Conservation (phyloP, 306 rosid genomes). For the Ziziphus jujuba region DNA sequence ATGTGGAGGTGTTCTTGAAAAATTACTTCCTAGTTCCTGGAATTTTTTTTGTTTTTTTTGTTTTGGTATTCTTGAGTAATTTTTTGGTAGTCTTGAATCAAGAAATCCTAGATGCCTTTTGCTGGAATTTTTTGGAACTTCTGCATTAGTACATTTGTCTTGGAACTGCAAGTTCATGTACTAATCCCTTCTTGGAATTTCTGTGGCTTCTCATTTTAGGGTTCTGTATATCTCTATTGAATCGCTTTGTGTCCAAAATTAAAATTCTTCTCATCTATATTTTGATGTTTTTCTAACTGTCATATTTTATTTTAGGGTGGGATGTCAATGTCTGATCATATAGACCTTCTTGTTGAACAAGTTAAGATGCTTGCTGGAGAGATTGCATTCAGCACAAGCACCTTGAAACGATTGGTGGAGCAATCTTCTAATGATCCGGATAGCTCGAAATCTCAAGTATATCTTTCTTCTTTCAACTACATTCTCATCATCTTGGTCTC, state of each 20-base stretch:
- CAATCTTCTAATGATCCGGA: slow-evolving; percentile 84
- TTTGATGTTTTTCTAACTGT: slow-evolving; percentile 18
- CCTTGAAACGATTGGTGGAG: slow-evolving; percentile 92
- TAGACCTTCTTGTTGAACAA: slow-evolving; percentile 96
- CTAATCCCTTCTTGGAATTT: neutral
- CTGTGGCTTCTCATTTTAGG: too few relatives aligned
- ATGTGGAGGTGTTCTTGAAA: too few relatives aligned
- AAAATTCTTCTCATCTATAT: neutral
- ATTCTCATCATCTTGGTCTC: slow-evolving; percentile 11
- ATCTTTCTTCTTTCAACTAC: slow-evolving; percentile 4
- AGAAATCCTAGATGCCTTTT: neutral
- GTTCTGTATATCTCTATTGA: neutral
- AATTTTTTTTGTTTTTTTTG: neutral
- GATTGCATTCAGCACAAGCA: slow-evolving; percentile 92
- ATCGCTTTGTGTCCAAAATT: neutral
- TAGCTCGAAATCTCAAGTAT: slow-evolving; percentile 76
- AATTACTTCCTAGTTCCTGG: too few relatives aligned
- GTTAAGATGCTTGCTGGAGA: slow-evolving; percentile 99
- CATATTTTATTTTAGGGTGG: slow-evolving; percentile 58
- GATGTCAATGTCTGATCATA: slow-evolving; percentile 89
- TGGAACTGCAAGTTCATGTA: neutral
- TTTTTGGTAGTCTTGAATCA: too few relatives aligned
- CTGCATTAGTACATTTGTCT: neutral
- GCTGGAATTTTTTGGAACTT: neutral
- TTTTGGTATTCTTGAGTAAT: too few relatives aligned